Evolutionary conservation across 139 green algal species (phyloP), one percentile per base, ranked within the genome.

Genomic region (Tetratostichococcus sp.): DNA sequence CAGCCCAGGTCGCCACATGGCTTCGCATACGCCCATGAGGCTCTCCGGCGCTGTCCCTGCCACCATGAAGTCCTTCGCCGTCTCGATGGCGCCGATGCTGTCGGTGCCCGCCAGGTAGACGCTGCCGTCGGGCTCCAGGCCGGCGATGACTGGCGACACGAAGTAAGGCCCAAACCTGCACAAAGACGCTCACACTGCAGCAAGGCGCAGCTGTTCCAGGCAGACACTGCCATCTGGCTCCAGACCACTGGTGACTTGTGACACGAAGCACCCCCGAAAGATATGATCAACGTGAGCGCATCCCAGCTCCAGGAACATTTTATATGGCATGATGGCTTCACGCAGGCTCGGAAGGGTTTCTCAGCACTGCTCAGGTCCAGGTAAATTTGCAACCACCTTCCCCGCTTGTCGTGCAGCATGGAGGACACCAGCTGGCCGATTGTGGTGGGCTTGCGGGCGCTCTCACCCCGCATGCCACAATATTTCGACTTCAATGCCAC

Each of bases 11-110:
- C 84, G 78, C 86, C 91, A 99, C 78, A 98, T 93, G 25, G 85
- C 93, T 83, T 99, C 96, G 84, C 95, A 99, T 82, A 98, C 95
- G 80, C 96, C 96, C 67, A 94, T 93, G 75, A 99, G 83, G 4
- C 91, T 96, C 77, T 98, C 95, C 16, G 86, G 84, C 14, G 92
- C 91, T 0, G 95, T 98, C 35, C 92, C 92, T 62, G 86, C 81
- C 21, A 99, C 88, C 83, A 97, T 97, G 72, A 99, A 99, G 86
- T 99, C 93, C 71, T 95, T 93, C 35, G 93, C 88, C 4, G 88
- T 95, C 83, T 98, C 93, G 62, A 94, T 90, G 1, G 96, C 96
- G 1, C 96, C 96, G 57, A 99, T 95, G 43, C 90, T 89, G 85
- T 99, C 96, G 91, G 96, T 99, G 65, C 93, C 93, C 58, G 83